A percentile compares a stretch with the other conserved stretches of the same genome.
Evolutionary conservation across 2,329 filamentous ascomycete species (phyloP).

Genomic region (Fusarium equiseti): DNA sequence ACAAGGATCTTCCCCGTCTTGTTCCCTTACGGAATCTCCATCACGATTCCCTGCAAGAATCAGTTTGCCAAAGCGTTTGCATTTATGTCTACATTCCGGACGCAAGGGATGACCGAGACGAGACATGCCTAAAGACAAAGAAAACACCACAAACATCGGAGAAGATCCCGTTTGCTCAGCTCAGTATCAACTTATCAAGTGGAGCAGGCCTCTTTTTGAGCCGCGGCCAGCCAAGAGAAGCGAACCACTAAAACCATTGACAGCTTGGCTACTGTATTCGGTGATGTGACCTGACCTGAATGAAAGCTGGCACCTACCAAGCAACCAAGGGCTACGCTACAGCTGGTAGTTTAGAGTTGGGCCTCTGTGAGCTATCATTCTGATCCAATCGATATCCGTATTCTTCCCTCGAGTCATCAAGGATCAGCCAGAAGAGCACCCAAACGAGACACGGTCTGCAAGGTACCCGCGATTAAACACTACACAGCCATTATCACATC

Average conservation of each 20-base stretch:
- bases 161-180: neutral
- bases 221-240: neutral
- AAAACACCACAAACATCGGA: slow-evolving; percentile 1
- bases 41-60: slow-evolving; percentile 7
- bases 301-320: neutral
- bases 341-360: slow-evolving; percentile 5
- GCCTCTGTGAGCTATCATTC: slow-evolving; percentile 32
- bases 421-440: slow-evolving; percentile 22
- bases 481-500: slow-evolving; percentile 5
- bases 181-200: neutral
- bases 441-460: slow-evolving; percentile 37
- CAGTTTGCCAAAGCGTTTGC: slow-evolving; percentile 27
- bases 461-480: slow-evolving; percentile 45
- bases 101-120: slow-evolving; percentile 22
- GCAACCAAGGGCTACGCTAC: neutral
- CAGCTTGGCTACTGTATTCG: neutral
- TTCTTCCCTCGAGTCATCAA: slow-evolving; percentile 6
- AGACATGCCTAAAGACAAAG: slow-evolving; percentile 18
- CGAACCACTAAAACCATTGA: neutral
- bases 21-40: slow-evolving; percentile 6
- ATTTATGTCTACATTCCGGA: slow-evolving; percentile 35
- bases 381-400: slow-evolving; percentile 22
- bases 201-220: slow-evolving; percentile 1
- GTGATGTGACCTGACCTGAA: neutral
- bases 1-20: slow-evolving; percentile 12